Base-by-base conservation (phyloP, 148 eudicot species). In the Linanthus parryae region DNA sequence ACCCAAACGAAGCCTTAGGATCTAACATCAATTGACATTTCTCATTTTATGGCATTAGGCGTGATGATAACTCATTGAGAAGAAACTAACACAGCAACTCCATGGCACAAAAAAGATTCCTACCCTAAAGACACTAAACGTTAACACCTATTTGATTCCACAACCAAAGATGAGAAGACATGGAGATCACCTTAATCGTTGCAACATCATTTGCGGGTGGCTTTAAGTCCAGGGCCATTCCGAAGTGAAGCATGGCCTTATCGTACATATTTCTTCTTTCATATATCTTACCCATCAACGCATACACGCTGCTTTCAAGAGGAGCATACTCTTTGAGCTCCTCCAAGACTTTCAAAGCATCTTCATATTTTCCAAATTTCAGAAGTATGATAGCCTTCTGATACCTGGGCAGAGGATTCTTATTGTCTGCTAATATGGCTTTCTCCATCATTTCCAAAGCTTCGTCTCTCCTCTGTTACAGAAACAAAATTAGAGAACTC, bases 171-270 rank as follows among this genome's bases (percentile, higher is more conserved):
- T 23, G n/a, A n/a, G n/a, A n/a, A n/a, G n/a, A n/a, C n/a, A n/a
- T n/a, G n/a, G n/a, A n/a, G n/a, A n/a, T n/a, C 68, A 92, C 99
- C 96, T 94, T 94, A 44, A 94, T 94, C 44, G 80, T 59, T 55
- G 99, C 99, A 62, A 94, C 95, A 74, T 94, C 99, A n/a, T 95
- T 74, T 59, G 99, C 91, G 23, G 99, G 80, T 46, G 99, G 99
- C 74, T 88, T 94, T 77, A 94, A 68, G 75, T 94, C 96, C 63
- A 94, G 71, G 45, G 96, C 96, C 51, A 77, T 67, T 69, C 99
- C 99, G 54, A 92, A 94, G 73, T 88, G 84, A 73, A 94, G 85
- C 99, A 94, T 88, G 20, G 99, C 96, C 61, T 70, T 82, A 65
- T 88, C 95, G 39, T 84, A 72, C 82, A 78, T 73, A 65, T 73